Base-by-base conservation (phyloP, 768 basidiomycete genomes). In the Cystoderma amianthinum region DNA sequence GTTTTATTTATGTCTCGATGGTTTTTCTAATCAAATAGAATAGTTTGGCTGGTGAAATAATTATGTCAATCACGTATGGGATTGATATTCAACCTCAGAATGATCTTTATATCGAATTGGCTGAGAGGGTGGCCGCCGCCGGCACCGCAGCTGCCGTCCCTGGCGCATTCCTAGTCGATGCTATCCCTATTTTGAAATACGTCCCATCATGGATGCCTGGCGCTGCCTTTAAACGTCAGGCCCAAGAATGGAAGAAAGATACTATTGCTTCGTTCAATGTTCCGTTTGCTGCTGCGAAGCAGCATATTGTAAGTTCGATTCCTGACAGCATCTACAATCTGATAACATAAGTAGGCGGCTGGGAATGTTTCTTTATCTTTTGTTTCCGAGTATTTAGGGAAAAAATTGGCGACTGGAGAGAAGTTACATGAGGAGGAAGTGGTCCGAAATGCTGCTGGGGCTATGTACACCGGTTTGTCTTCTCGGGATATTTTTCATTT, bases 151-250 rank as follows among this genome's bases (percentile, higher is more conserved):
- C 66, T 5, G 51, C 55, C 1, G 50, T 56, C 15, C 60, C 61
- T 3, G 69, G 65, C 30, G 45, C 55, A 23, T 71, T 62, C 43
- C 53, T 68, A 5, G 68, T 75, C 5, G 72, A 74, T 42, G 36
- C 43, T 2, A 32, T 65, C 17, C 60, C 64, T 1, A 18, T 52
- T 11, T 45, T 65, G 23, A 56, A 55, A 49, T 53, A 71, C 46
- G 45, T 80, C 3, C 79, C 79, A 0, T 44, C 52, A 32, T 81
- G 76, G 78, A 53, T 74, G 22, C 79, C 79, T 4, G 80, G 78
- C 10, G 69, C 74, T 0, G 62, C 62, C 1, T 82, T 79, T 64
- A 65, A 71, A 52, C 60, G 60, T 12, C 67, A 73, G 37, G 76
- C 76, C 0, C 51, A 25, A 3, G 44, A 46, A 3, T 79, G 76